A percentile compares a stretch with the other conserved stretches of the same genome.
phyloP scores from a whole-genome alignment of 2,329 filamentous ascomycete genomes.

The Amphichorda felina region DNA sequence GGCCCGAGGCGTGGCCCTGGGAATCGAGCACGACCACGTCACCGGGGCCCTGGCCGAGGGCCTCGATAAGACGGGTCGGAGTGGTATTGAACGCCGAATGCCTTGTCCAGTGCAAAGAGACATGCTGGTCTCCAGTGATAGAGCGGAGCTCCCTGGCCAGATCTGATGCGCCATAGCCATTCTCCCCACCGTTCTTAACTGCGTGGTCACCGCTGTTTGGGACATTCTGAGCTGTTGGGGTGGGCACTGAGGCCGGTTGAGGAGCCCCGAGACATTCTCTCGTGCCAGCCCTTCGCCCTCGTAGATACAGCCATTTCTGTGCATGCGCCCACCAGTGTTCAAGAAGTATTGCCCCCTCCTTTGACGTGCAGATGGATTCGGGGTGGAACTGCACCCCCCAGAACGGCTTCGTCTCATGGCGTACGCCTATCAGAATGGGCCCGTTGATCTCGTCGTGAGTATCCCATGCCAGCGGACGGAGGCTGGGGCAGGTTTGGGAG shows the following conservation, averaged over 20 bases:
- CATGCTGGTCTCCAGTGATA: background rate
- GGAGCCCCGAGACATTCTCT: no score
- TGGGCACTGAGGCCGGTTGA: no score
- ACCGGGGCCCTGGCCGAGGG: constrained; percentile 1
- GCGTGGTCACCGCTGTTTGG: no score
- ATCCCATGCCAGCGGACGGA: constrained; percentile 51
- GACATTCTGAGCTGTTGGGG: no score
- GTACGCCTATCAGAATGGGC: constrained; percentile 64
- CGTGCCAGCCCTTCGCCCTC: background rate
- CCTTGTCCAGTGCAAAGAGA: constrained; percentile 1
- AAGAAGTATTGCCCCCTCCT: constrained; percentile 51
- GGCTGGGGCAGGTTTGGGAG: constrained; percentile 23
- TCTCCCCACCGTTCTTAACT: background rate
- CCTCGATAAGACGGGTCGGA: constrained; percentile 1
- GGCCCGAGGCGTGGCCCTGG: constrained; percentile 4
- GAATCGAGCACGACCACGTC: constrained; percentile 5
- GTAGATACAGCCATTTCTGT: constrained; percentile 32
- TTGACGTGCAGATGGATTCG: constrained; percentile 75
- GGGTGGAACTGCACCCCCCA: constrained; percentile 89
- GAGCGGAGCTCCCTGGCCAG: constrained; percentile 1
- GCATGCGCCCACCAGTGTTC: constrained; percentile 65
- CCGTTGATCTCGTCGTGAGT: constrained; percentile 21
- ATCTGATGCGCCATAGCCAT: background rate
- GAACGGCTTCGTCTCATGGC: constrained; percentile 57
- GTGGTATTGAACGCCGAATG: background rate